phyloP scores from a whole-genome alignment of 2,329 filamentous ascomycete genomes.

The Verticillium dahliae region DNA sequence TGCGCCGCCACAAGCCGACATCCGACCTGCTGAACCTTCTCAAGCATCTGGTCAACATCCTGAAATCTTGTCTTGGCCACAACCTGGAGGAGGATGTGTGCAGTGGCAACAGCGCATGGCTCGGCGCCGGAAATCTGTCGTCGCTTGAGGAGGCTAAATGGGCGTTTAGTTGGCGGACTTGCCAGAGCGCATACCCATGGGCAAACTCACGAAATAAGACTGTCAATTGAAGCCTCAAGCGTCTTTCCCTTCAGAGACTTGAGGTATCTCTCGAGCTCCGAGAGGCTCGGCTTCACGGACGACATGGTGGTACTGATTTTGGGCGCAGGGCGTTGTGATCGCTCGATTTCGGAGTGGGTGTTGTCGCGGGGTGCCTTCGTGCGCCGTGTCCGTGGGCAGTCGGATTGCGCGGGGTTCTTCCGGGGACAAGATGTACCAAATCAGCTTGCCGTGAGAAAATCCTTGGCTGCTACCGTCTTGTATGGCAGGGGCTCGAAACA shows the following conservation, averaged over 20 bases:
- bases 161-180: conserved; percentile 1
- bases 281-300: conserved; percentile 51
- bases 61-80: conserved; percentile 75
- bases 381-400: background rate
- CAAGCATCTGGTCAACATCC: conserved; percentile 72
- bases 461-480: background rate
- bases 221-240: conserved; percentile 77
- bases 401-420: background rate
- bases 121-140: conserved; percentile 84
- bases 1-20: conserved; percentile 74
- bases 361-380: background rate
- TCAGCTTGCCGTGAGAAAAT: background rate
- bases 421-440: background rate
- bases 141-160: conserved; percentile 71
- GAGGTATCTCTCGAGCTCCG: conserved; percentile 71
- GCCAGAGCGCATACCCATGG: background rate
- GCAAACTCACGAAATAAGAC: conserved; percentile 65
- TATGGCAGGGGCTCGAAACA: background rate
- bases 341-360: background rate
- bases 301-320: conserved; percentile 39
- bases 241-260: conserved; percentile 69
- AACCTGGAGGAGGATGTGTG: conserved; percentile 79
- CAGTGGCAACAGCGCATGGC: conserved; percentile 84
- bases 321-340: background rate
- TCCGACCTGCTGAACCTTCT: conserved; percentile 73